Conservation (phyloP, 345 rosid genomes). For the Mercurialis annua region DNA sequence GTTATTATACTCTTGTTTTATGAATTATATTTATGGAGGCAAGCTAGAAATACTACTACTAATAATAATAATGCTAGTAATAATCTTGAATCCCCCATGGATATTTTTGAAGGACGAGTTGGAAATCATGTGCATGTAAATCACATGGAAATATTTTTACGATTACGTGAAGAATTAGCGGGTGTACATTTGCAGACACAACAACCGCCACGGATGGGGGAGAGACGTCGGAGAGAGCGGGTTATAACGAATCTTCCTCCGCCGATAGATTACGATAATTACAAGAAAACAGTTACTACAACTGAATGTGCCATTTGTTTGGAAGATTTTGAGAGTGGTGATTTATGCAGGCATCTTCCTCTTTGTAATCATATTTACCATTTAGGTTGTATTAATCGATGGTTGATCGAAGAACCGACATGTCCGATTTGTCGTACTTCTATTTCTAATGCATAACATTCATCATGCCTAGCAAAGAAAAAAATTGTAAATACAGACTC, state of each 20-base stretch:
- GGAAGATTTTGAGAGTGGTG: constrained; percentile 1
- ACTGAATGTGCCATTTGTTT: constrained; percentile 14
- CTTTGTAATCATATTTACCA: constrained; percentile 1
- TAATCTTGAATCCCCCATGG: not conserved
- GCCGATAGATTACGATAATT: not conserved
- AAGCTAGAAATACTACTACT: not conserved
- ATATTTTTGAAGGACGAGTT: not conserved
- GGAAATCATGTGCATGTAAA: not conserved
- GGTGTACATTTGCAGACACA: not conserved
- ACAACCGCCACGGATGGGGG: not conserved
- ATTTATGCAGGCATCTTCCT: constrained; percentile 4
- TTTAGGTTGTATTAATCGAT: not conserved
- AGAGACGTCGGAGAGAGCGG: not conserved
- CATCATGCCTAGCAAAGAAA: not conserved
- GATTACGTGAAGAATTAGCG: not conserved
- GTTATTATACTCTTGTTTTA: not conserved
- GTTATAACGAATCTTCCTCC: not conserved
- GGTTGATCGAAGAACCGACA: constrained; percentile 2
- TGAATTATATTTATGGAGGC: not conserved
- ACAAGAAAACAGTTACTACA: not conserved
- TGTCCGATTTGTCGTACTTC: constrained; percentile 11
- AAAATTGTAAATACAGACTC: not conserved
- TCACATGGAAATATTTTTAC: not conserved
- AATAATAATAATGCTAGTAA: not conserved
- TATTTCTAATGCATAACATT: not conserved